These are phyloP conservation scores for Fusarium sp. DNA, from an alignment of 2,329 filamentous ascomycete species.

Conservation along the genomic window DNA sequence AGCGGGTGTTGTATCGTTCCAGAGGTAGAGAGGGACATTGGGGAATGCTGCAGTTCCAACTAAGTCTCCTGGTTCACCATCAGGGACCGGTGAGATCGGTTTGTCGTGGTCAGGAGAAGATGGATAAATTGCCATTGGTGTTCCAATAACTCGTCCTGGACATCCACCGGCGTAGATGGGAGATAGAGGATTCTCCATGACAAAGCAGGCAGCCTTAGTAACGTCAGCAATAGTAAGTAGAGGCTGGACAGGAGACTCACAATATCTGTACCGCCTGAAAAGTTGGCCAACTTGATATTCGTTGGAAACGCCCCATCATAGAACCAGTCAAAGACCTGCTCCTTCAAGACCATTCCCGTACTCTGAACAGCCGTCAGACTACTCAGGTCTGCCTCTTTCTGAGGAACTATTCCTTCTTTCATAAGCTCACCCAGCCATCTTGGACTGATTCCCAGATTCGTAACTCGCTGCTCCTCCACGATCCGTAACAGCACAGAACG, in stretches of 20 bases:
- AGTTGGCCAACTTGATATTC: constrained; percentile 74
- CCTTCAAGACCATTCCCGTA: constrained; percentile 84
- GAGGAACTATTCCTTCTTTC: constrained; percentile 69
- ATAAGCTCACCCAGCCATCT: constrained; percentile 79
- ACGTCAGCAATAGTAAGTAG: not conserved
- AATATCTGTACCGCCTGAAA: constrained; percentile 81
- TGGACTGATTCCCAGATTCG: constrained; percentile 78
- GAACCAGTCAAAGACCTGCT: constrained; percentile 82
- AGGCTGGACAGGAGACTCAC: constrained; percentile 52
- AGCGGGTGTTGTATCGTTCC: constrained; percentile 61
- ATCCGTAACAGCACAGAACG: constrained; percentile 70
- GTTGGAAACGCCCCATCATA: constrained; percentile 75
- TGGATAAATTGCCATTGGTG: constrained; percentile 69
- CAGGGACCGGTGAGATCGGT: constrained; percentile 54
- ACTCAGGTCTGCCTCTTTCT: constrained; percentile 69
- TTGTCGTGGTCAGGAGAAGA: constrained; percentile 54
- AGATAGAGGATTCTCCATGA: constrained; percentile 71
- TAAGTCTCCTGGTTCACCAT: constrained; percentile 77
- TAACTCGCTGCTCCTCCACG: constrained; percentile 70
- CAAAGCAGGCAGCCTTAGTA: constrained; percentile 65
- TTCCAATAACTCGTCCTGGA: constrained; percentile 60
- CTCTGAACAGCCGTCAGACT: constrained; percentile 69
- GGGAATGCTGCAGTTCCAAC: constrained; percentile 77
- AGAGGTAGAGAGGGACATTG: constrained; percentile 76
- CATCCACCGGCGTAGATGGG: constrained; percentile 70